Evolutionary conservation across 2,329 filamentous ascomycete genomes (phyloP).

Genomic region (Exophiala bonariae): DNA sequence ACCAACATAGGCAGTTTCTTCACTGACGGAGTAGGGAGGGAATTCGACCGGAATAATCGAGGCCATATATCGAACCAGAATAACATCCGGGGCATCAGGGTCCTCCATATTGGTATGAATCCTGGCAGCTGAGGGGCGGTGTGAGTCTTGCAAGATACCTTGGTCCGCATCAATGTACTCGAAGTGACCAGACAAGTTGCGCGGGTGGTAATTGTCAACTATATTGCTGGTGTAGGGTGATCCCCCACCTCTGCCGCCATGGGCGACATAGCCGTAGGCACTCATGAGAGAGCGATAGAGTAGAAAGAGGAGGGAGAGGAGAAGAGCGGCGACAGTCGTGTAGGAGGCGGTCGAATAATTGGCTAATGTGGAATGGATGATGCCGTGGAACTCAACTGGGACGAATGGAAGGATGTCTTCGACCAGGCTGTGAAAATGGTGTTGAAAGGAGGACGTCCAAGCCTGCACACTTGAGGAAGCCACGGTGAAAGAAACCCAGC

Average conservation of each 20-base stretch:
- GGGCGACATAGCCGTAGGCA: constrained; percentile 22
- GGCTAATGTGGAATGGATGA: constrained; percentile 16
- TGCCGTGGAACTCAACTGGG: constrained; percentile 17
- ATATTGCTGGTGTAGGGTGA: constrained; percentile 23
- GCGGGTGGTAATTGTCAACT: constrained; percentile 14
- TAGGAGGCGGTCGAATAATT: constrained; percentile 25
- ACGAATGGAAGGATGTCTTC: constrained; percentile 15
- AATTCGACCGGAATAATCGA: constrained; percentile 45
- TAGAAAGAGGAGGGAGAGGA: constrained; percentile 28
- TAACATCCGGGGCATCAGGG: constrained; percentile 42
- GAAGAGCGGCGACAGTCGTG: constrained; percentile 26
- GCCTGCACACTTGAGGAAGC: constrained; percentile 25
- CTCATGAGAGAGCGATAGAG: constrained; percentile 28
- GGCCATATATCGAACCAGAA: constrained; percentile 44
- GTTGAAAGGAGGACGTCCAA: constrained; percentile 19
- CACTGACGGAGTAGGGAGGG: constrained; percentile 48
- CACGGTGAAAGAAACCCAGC: constrained; percentile 22
- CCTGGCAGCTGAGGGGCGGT: constrained; percentile 15
- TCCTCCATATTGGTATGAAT: constrained; percentile 25
- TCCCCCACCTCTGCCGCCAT: constrained; percentile 20
- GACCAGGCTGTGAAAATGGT: constrained; percentile 16
- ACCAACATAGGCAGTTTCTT: constrained; percentile 43
- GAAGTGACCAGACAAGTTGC: constrained; percentile 24
- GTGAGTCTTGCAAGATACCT: constrained; percentile 18
- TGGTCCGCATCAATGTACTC: constrained; percentile 28